These are phyloP conservation scores for Sporothrix protearum DNA, from an alignment of 2,329 filamentous ascomycete species.

Conservation along the genomic window DNA sequence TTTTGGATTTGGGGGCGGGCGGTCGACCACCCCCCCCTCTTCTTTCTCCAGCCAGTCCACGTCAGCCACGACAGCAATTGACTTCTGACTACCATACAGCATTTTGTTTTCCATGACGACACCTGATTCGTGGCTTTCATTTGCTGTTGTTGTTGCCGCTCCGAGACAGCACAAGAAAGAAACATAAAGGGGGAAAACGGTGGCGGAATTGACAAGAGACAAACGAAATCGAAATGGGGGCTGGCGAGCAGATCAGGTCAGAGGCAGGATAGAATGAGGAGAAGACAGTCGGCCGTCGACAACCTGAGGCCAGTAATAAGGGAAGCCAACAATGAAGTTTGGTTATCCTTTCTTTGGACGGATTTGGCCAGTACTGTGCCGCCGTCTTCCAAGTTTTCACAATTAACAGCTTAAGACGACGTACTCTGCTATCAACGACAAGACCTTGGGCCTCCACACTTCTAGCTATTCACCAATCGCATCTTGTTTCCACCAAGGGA, in stretches of 20 bases:
- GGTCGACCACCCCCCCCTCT: neutral
- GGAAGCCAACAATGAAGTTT: neutral
- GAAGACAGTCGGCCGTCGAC: neutral
- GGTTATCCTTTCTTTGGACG: neutral
- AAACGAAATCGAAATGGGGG: neutral
- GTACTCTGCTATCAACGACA: neutral
- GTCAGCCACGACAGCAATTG: slow-evolving; percentile 9
- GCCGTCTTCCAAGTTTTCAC: neutral
- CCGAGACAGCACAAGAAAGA: neutral
- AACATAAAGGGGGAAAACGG: neutral
- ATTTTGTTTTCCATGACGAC: neutral
- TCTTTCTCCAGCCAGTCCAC: neutral
- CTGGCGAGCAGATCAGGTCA: neutral
- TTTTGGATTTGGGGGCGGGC: neutral
- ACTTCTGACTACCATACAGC: neutral
- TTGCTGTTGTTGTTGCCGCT: neutral
- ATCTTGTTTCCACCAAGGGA: neutral
- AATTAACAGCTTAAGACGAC: neutral
- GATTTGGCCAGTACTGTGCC: neutral
- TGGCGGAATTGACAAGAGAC: neutral
- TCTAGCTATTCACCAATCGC: slow-evolving; percentile 1
- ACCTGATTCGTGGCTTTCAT: neutral
- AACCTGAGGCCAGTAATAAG: neutral
- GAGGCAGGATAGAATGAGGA: neutral
- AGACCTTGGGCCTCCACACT: neutral